Base-by-base conservation (phyloP, 2,329 filamentous ascomycete genomes). In the Paecilomyces variotii region DNA sequence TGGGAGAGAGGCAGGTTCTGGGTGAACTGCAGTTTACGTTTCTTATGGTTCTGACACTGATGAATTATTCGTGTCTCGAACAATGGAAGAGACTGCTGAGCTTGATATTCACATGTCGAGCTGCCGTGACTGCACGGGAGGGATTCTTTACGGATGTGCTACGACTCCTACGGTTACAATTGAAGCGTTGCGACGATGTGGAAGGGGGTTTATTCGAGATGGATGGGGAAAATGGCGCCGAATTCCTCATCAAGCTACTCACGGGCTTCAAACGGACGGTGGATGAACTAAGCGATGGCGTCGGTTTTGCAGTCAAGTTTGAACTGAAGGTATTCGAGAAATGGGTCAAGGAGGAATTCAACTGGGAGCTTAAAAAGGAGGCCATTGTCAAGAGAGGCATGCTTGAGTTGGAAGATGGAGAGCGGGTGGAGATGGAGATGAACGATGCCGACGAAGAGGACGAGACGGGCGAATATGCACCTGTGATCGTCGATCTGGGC, bases 21-120 rank as follows among this genome's bases (percentile, higher is more conserved):
- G 85, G 83, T 14, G 85, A 87, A 65, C 65, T 87, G 57, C 83
- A 87, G 63, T 84, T 87, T 65, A 79, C 78, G 32, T 87, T 87
- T 64, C 70, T 87, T 9, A 86, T 84, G 81, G 77, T 84, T 1
- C 66, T 87, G 59, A 85, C 83, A 4, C 74, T 87, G 61, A 85
- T 85, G 74, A 87, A 87, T 67, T 86, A 82, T 67, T 86, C 84
- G 1, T 87, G 84, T 65, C 72, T 87, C 2, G 83, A 87, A 67
- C 84, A 87, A 67, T 87, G 85, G 85, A 86, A 84, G 66, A 73
- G 85, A 39, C 63, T 87, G 10, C 70, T 87, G 9, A 72, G 73
- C 1, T 70, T 87, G 26, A 72, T 86, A 6, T 73, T 87, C 55
- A 87, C 84, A 0, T 86, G 82, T 64, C 76, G 74, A 19, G 68